Percentiles rank a stretch among this genome's conserved stretches.
Evolutionary conservation across 345 rosid species (phyloP).

Genomic region (Eucalyptus tenuipes): DNA sequence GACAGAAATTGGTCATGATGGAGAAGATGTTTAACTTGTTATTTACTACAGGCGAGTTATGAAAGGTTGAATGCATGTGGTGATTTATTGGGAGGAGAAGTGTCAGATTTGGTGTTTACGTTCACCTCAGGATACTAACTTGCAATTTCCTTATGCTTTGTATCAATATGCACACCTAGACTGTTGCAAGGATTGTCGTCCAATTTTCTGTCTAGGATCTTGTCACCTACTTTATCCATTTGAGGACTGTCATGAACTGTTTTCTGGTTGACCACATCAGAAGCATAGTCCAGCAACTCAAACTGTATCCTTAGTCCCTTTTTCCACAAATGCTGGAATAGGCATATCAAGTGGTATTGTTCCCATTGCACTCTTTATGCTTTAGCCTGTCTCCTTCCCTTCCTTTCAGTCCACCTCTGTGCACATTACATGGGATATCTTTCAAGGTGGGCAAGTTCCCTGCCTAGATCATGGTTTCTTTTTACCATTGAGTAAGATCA

Average conservation of each 20-base stretch:
- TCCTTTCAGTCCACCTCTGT: neutral
- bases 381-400: neutral
- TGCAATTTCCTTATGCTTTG: neutral
- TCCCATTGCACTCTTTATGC: neutral
- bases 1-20: neutral
- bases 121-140: neutral
- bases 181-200: neutral
- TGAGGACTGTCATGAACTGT: neutral
- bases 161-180: neutral
- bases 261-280: neutral
- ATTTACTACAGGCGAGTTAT: neutral
- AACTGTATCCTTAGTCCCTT: neutral
- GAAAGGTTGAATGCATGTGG: neutral
- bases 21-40: neutral
- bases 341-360: neutral
- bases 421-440: neutral
- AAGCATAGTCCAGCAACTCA: neutral
- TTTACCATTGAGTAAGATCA: neutral
- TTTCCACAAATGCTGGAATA: neutral
- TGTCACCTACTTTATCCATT: neutral
- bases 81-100: neutral
- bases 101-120: neutral
- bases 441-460: neutral
- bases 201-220: neutral
- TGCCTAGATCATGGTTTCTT: neutral